phyloP scores from a whole-genome alignment of 2,329 filamentous ascomycete genomes.

The Alternaria burnsii region DNA sequence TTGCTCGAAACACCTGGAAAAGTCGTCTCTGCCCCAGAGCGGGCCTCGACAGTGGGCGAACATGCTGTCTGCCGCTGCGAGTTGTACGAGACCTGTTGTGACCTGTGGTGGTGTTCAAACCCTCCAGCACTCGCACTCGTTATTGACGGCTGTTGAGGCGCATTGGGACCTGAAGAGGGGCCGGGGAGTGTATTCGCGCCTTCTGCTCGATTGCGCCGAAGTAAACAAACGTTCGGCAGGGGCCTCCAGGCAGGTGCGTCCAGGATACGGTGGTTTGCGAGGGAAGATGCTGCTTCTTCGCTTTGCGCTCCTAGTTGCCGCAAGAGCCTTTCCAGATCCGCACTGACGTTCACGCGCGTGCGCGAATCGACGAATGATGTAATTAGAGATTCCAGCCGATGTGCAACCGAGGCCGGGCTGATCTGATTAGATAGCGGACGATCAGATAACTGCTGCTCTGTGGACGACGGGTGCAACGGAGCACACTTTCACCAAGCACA shows the following conservation, averaged over 20 bases:
- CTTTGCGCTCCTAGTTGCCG: constrained; percentile 11
- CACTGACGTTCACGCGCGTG: constrained; percentile 19
- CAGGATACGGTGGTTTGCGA: constrained; percentile 6
- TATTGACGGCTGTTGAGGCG: constrained; percentile 24
- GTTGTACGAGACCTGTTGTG: constrained; percentile 19
- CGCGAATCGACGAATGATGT: constrained; percentile 18
- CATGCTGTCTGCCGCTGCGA: constrained; percentile 51
- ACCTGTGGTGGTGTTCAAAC: constrained; percentile 18
- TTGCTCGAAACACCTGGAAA: constrained; percentile 68
- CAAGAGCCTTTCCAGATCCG: constrained; percentile 19
- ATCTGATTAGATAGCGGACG: constrained; percentile 6
- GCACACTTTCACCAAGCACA: not conserved
- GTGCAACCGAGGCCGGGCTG: not conserved
- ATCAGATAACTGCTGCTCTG: not conserved
- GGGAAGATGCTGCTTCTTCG: constrained; percentile 6
- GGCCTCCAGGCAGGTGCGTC: not conserved
- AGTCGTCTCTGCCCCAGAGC: constrained; percentile 69
- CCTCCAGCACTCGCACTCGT: constrained; percentile 25
- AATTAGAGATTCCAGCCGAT: constrained; percentile 10
- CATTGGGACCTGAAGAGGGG: constrained; percentile 22
- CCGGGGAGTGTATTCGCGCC: constrained; percentile 3
- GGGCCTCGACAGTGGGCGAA: constrained; percentile 65
- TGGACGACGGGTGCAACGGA: constrained; percentile 1
- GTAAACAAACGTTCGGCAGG: constrained; percentile 5
- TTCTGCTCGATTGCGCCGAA: constrained; percentile 2